These are phyloP conservation scores for Fusarium nisikadoi DNA, from an alignment of 2,329 filamentous ascomycete genomes.

Conservation along the genomic window DNA sequence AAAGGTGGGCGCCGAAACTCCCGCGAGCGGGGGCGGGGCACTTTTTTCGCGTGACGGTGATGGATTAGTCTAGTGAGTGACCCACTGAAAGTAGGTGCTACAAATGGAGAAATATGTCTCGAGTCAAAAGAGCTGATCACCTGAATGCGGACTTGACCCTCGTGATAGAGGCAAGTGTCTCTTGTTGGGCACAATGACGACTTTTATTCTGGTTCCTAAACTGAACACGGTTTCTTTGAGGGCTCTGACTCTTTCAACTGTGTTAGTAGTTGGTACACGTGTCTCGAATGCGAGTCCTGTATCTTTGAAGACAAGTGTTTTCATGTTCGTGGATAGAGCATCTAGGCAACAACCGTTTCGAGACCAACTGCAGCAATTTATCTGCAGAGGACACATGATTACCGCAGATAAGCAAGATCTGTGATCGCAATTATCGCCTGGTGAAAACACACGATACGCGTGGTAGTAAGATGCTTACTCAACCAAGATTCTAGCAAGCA, in stretches of 20 bases:
- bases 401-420: not conserved
- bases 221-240: constrained; percentile 16
- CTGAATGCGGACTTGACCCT: constrained; percentile 16
- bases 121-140: constrained; percentile 16
- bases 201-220: not conserved
- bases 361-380: not conserved
- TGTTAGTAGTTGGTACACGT: not conserved
- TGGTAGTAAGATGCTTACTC: not conserved
- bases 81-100: constrained; percentile 8
- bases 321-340: not conserved
- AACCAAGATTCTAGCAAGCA: not conserved
- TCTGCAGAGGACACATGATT: not conserved
- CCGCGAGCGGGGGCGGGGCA: constrained; percentile 38
- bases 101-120: constrained; percentile 4
- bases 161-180: constrained; percentile 22
- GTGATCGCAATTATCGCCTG: not conserved
- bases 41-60: constrained; percentile 18
- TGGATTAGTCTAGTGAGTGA: constrained; percentile 24
- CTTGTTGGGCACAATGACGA: not conserved
- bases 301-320: constrained; percentile 17
- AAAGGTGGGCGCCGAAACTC: constrained; percentile 33
- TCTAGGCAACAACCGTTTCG: constrained; percentile 1
- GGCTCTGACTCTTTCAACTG: not conserved
- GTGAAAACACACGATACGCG: not conserved
- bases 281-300: constrained; percentile 7